Percentiles rank a stretch among this genome's conserved stretches.
Conservation (phyloP, 192 early-diverging fungal species). For the Coemansia aciculifera region DNA sequence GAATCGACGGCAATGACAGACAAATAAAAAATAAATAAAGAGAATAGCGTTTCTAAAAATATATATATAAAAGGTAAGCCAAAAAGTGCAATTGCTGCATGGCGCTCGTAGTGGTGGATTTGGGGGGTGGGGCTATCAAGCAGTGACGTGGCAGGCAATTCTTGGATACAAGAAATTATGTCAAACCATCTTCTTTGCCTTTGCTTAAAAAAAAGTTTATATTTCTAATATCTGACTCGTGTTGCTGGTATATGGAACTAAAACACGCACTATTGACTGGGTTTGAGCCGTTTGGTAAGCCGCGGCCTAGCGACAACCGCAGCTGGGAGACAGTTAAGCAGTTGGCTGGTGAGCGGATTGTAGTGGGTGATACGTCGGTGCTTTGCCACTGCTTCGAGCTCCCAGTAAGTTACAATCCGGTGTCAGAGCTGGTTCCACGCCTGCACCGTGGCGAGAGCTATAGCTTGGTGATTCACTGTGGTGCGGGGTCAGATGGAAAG, state of each 20-base stretch:
- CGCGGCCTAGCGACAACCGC: slow-evolving; percentile 40
- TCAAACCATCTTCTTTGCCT: not conserved
- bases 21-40: not conserved
- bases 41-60: not conserved
- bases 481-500: slow-evolving; percentile 47
- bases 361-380: slow-evolving; percentile 5
- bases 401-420: slow-evolving; percentile 61
- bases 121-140: not conserved
- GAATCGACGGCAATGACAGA: not conserved
- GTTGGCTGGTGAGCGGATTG: slow-evolving; percentile 22
- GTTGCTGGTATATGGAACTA: not conserved
- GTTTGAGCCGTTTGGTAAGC: slow-evolving; percentile 56
- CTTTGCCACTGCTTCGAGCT: slow-evolving; percentile 49
- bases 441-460: slow-evolving; percentile 42
- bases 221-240: no score
- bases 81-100: no score
- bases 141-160: slow-evolving; percentile 18
- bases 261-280: slow-evolving; percentile 48
- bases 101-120: no score
- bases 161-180: not conserved
- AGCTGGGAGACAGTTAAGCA: slow-evolving; percentile 53
- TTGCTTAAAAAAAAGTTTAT: no score
- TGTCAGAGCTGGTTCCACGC: slow-evolving; percentile 44
- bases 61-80: not conserved
- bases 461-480: slow-evolving; percentile 59